Conservation (phyloP, 495 filamentous ascomycete genomes). For the Gamarada debralockiae region DNA sequence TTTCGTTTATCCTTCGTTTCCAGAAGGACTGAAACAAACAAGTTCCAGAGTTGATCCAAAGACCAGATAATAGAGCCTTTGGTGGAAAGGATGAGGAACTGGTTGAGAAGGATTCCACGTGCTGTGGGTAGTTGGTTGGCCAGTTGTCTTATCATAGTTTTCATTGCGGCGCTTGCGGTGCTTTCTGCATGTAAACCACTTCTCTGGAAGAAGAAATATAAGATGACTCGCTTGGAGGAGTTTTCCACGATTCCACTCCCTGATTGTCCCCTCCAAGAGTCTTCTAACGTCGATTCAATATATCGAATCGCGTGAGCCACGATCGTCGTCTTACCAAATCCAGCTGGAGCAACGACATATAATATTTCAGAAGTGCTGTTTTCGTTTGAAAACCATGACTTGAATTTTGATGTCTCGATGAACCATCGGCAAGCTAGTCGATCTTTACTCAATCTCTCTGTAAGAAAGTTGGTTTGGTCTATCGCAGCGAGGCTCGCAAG, state of each 20-base stretch:
- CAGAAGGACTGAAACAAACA: background rate
- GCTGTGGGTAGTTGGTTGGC: background rate
- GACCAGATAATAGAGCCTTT: conserved; percentile 4
- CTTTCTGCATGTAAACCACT: background rate
- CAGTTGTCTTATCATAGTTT: conserved; percentile 5
- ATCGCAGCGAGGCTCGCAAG: too few species aligned
- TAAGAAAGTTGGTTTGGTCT: too few species aligned
- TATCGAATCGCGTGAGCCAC: conserved; percentile 1
- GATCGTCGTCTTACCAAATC: conserved; percentile 10
- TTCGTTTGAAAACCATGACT: too few species aligned
- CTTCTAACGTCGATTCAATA: background rate
- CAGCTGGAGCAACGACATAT: conserved; percentile 4
- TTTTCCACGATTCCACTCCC: background rate
- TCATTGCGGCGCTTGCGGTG: conserved; percentile 1
- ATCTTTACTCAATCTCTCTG: too few species aligned
- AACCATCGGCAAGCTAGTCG: too few species aligned
- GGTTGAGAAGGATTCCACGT: background rate
- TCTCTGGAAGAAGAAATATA: conserved; percentile 8
- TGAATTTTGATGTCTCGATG: too few species aligned
- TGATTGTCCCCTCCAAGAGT: background rate
- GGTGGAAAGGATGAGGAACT: background rate
- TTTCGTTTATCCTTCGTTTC: background rate
- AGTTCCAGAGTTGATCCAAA: background rate
- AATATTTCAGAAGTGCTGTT: background rate
- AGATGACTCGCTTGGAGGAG: background rate